These are phyloP conservation scores for Aureoboletus auriporus DNA, from an alignment of 768 basidiomycete species.

Conservation along the genomic window DNA sequence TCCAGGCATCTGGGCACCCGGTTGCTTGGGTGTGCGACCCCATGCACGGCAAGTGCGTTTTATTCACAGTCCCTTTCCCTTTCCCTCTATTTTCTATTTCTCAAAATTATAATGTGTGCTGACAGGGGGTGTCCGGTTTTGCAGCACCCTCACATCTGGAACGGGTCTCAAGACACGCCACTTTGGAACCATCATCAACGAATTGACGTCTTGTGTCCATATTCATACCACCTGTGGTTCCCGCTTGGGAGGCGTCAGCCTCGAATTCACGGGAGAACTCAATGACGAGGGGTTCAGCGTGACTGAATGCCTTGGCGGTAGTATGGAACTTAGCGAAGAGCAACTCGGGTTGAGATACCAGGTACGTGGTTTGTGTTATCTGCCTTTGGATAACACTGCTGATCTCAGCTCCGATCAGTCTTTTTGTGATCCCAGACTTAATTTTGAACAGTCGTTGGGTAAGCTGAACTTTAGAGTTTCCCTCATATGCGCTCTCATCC, in stretches of 20 bases:
- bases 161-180: slow-evolving; percentile 86
- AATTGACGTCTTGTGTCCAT: slow-evolving; percentile 75
- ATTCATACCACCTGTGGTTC: slow-evolving; percentile 77
- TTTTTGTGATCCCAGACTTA: slow-evolving; percentile 92
- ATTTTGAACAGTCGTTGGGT: slow-evolving; percentile 95
- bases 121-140: neutral
- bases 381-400: no score
- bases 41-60: slow-evolving; percentile 94
- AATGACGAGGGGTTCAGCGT: slow-evolving; percentile 91
- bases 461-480: slow-evolving; percentile 20
- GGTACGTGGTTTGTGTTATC: slow-evolving; percentile 33
- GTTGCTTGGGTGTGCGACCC: slow-evolving; percentile 96
- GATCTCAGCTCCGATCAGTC: no score
- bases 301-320: slow-evolving; percentile 95
- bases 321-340: slow-evolving; percentile 90
- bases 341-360: slow-evolving; percentile 89
- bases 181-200: slow-evolving; percentile 84
- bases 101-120: neutral
- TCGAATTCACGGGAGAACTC: slow-evolving; percentile 91
- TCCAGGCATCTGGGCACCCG: slow-evolving; percentile 76
- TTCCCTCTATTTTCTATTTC: neutral
- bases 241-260: slow-evolving; percentile 75
- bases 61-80: neutral
- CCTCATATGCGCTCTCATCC: neutral
- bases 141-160: slow-evolving; percentile 77